Conservation (phyloP, 768 basidiomycete species). For the Rhizopogon roseolus region DNA sequence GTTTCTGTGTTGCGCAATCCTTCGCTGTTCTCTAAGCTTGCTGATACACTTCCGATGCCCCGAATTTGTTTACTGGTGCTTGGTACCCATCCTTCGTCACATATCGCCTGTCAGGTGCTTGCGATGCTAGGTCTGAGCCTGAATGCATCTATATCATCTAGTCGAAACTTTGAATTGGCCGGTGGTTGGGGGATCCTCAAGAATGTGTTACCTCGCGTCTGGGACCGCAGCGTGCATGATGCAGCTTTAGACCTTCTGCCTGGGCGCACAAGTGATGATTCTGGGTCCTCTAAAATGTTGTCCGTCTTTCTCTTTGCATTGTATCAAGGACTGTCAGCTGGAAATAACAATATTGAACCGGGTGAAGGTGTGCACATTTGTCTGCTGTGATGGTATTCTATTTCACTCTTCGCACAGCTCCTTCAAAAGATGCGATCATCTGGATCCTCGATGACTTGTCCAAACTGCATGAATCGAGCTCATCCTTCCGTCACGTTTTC, state of each 20-base stretch:
- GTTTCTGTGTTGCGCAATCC: constrained; percentile 56
- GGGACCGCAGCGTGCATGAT: constrained; percentile 64
- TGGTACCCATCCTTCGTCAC: constrained; percentile 63
- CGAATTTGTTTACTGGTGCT: constrained; percentile 78
- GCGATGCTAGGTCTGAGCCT: constrained; percentile 55
- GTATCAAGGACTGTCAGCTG: background rate
- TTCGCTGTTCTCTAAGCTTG: constrained; percentile 63
- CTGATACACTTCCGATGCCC: constrained; percentile 67
- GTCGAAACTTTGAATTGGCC: constrained; percentile 77
- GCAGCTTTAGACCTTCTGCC: constrained; percentile 68
- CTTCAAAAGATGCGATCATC: constrained; percentile 14
- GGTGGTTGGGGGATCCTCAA: constrained; percentile 80
- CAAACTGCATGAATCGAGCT: constrained; percentile 57
- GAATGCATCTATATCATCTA: constrained; percentile 55
- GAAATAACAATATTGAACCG: background rate
- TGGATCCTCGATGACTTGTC: constrained; percentile 63
- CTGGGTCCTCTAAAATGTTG: background rate
- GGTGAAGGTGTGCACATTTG: background rate
- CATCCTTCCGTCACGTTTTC: constrained; percentile 69
- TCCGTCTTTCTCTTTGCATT: background rate
- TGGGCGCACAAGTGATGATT: constrained; percentile 26
- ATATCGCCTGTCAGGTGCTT: constrained; percentile 56
- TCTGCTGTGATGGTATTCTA: background rate
- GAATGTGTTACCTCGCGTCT: constrained; percentile 58
- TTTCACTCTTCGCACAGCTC: constrained; percentile 11